These are phyloP conservation scores for Candida tallmaniae DNA, from an alignment of 805 yeast genomes.

Conservation along the genomic window DNA sequence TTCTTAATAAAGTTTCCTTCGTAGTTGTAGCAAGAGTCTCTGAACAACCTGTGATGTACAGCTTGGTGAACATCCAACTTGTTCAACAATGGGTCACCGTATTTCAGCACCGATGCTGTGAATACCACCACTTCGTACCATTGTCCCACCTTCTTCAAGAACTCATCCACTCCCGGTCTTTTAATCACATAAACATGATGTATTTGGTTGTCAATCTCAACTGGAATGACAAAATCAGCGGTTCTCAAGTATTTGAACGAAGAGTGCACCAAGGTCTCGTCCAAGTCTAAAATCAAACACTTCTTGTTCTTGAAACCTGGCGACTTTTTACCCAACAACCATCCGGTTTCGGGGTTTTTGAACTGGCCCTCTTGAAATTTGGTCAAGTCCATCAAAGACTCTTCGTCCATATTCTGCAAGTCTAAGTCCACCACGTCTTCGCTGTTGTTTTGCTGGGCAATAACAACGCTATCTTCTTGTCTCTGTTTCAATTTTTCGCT, in stretches of 20 bases:
- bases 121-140: conserved; percentile 93
- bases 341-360: conserved; percentile 57
- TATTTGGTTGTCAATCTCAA: conserved; percentile 86
- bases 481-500: conserved; percentile 3
- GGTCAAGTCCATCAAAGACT: conserved; percentile 49
- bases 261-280: conserved; percentile 94
- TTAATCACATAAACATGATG: conserved; percentile 96
- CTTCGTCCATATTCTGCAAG: conserved; percentile 17
- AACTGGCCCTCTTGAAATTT: conserved; percentile 70
- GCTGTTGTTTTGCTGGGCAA: conserved; percentile 9
- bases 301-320: conserved; percentile 57
- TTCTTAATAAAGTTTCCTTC: conserved; percentile 95
- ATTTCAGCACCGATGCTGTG: conserved; percentile 92
- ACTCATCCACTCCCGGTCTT: conserved; percentile 97
- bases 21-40: conserved; percentile 91
- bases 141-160: conserved; percentile 75
- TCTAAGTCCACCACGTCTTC: conserved; percentile 16
- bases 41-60: conserved; percentile 86
- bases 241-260: conserved; percentile 87
- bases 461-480: conserved; percentile 8
- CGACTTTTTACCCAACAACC: conserved; percentile 56
- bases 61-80: conserved; percentile 71
- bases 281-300: conserved; percentile 87
- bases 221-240: conserved; percentile 96
- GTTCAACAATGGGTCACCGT: conserved; percentile 93